Evolutionary conservation across 331 rosid species (phyloP), one percentile per base, ranked within the genome.

Genomic region (Rosa hybrid): DNA sequence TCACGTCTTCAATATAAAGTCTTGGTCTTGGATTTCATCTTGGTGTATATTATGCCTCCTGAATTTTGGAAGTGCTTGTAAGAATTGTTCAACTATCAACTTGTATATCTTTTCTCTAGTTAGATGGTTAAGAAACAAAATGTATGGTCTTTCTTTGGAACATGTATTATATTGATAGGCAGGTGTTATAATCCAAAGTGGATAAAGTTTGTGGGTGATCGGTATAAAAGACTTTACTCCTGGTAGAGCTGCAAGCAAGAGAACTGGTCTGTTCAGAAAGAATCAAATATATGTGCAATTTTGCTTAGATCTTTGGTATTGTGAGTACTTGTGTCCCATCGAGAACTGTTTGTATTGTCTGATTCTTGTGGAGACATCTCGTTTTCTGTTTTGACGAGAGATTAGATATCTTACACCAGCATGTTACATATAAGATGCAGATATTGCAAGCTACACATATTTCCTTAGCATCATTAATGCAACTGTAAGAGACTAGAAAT

Each of bases 401-500:
- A 44, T 12, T 6, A 14, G 20, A 72, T 16, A 17, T 14, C 76
- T 8, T 44, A 27, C 0, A 63, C 48, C 0, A n/a, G 20, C 80
- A 65, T 41, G 18, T 76, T 74, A 17, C 56, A 8, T 6, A 30
- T 20, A 18, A 42, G 68, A 16, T 48, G 48, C 14, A 44, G 38
- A 3, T 13, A 30, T 12, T 64, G 44, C 18, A 77, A 65, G 62
- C 73, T 48, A 0, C 14, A 3, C 16, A 49, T 50, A 1, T 42
- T 71, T 23, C 11, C 44, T 34, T 9, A 48, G 54, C 21, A 39
- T 77, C 56, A 77, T 12, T n/a, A 39, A 9, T 71, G 78, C 74
- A 27, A 39, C 69, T 71, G 77, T 42, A 82, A 62, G 74, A 71
- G 85, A 71, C 25, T 62, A 50, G 69, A 71, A 77, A 82, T 82